Evolutionary conservation across 2,329 filamentous ascomycete species (phyloP).

Genomic region (Calonectria hawksworthii): DNA sequence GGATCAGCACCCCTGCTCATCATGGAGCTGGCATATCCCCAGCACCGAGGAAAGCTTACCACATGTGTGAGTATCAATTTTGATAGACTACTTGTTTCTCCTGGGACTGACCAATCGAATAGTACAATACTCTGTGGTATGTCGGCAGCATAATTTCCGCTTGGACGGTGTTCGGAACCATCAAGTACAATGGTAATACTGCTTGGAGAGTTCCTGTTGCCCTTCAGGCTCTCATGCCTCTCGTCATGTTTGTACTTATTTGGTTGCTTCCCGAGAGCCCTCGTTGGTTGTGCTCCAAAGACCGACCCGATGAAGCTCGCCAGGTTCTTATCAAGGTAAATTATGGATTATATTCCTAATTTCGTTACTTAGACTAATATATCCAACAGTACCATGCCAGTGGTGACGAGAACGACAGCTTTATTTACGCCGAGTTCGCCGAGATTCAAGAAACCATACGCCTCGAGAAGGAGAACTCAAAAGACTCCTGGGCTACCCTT

Average conservation of each 20-base stretch:
- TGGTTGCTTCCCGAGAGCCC: not conserved
- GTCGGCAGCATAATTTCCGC: not conserved
- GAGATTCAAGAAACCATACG: conserved; percentile 34
- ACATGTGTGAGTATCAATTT: not conserved
- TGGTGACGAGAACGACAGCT: conserved; percentile 25
- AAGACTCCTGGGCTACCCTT: conserved; percentile 12
- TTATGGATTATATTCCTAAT: too few relatives aligned
- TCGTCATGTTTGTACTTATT: not conserved
- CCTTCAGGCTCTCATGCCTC: not conserved
- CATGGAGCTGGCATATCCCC: not conserved
- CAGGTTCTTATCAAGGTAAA: conserved; percentile 12
- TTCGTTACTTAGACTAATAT: too few relatives aligned
- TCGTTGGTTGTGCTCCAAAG: not conserved
- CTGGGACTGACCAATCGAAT: not conserved
- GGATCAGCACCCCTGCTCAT: not conserved
- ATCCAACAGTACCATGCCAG: conserved; percentile 35
- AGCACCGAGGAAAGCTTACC: not conserved
- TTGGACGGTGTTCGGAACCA: not conserved
- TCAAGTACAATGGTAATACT: not conserved
- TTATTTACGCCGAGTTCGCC: conserved; percentile 32
- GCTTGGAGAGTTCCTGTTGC: not conserved
- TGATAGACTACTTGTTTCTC: not conserved
- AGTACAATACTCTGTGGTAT: not conserved
- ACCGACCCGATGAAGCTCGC: conserved; percentile 13
- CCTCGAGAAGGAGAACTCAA: conserved; percentile 13